These are phyloP conservation scores for Fusarium sp. DNA, from an alignment of 2,329 filamentous ascomycete species.

Conservation along the genomic window DNA sequence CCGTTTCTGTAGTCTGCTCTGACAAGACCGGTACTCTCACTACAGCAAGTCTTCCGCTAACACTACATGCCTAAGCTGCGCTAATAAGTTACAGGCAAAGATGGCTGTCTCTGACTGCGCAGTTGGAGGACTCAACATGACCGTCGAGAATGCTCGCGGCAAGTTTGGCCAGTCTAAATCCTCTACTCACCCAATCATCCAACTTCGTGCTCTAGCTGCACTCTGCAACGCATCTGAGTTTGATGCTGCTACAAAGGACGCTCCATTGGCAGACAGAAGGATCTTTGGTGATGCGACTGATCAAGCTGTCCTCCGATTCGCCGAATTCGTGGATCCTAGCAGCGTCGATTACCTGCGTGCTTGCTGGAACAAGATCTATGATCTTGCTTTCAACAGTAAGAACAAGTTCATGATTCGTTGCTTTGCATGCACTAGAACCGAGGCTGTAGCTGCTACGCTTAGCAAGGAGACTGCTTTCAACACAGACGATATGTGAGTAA, in stretches of 20 bases:
- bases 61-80: rapidly evolving
- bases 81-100: constrained; percentile 64
- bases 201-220: constrained; percentile 69
- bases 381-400: constrained; percentile 82
- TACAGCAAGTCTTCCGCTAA: constrained; percentile 11
- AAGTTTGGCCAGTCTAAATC: constrained; percentile 41
- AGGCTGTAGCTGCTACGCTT: constrained; percentile 60
- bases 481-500: neutral
- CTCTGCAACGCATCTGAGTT: constrained; percentile 83
- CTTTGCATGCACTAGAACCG: neutral
- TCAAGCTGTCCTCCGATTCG: constrained; percentile 77
- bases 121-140: constrained; percentile 62
- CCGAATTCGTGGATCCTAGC: constrained; percentile 63
- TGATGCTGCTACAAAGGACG: constrained; percentile 69
- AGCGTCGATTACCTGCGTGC: constrained; percentile 66
- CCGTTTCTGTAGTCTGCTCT: constrained; percentile 78
- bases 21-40: constrained; percentile 82
- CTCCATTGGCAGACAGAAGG: constrained; percentile 69
- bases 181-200: constrained; percentile 56
- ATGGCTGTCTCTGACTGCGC: constrained; percentile 79
- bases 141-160: constrained; percentile 62
- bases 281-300: constrained; percentile 83
- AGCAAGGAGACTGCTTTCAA: constrained; percentile 5
- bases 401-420: constrained; percentile 79
- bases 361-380: constrained; percentile 73